Percentiles rank a stretch among this genome's conserved stretches.
These are phyloP conservation scores for Ophiostoma sp. DNA, from an alignment of 2,329 filamentous ascomycete species.

Conservation along the genomic window DNA sequence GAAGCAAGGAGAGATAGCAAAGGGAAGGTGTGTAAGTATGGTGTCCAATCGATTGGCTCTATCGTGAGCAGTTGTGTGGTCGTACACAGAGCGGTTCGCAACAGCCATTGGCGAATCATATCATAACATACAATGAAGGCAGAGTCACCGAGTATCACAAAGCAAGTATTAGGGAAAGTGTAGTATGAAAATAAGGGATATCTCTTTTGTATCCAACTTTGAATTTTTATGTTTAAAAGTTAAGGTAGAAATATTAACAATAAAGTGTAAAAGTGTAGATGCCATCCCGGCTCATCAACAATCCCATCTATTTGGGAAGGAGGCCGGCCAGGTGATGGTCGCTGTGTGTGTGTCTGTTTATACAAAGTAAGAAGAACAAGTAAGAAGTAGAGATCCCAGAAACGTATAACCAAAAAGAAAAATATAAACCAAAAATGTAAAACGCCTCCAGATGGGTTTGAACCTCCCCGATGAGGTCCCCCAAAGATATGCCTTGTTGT, in stretches of 20 bases:
- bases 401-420: not conserved
- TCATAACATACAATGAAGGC: not conserved
- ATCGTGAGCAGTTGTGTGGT: not conserved
- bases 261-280: not conserved
- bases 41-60: not conserved
- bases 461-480: not conserved
- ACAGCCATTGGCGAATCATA: not conserved
- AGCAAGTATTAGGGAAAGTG: too few relatives aligned
- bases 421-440: not conserved
- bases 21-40: not conserved
- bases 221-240: not conserved
- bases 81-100: not conserved
- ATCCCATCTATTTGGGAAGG: not conserved
- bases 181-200: not conserved
- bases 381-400: not conserved
- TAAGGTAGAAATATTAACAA: not conserved
- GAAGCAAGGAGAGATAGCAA: not conserved
- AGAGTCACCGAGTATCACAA: not conserved
- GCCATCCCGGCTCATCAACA: not conserved
- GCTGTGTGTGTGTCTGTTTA: not conserved
- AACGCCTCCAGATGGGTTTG: constrained; percentile 1
- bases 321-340: not conserved
- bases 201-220: not conserved
- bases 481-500: not conserved
- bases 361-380: not conserved